These are phyloP conservation scores for Termitomyces sp. DNA, from an alignment of 768 basidiomycete species.

Conservation along the genomic window DNA sequence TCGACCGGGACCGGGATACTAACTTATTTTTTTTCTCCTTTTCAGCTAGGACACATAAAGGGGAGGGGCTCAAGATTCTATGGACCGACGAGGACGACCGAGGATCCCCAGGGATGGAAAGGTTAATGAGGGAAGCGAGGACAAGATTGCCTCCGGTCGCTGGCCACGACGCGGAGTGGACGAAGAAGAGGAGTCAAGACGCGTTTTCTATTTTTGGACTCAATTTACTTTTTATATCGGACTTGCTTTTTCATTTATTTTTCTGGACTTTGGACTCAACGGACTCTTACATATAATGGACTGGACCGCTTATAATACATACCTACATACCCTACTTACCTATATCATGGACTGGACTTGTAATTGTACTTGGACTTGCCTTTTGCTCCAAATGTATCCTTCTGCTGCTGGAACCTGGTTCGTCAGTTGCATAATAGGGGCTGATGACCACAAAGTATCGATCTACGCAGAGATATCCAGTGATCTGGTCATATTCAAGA, in stretches of 20 bases:
- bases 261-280: neutral
- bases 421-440: neutral
- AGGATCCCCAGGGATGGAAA: slow-evolving; percentile 4
- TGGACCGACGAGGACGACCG: neutral
- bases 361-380: neutral
- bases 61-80: neutral
- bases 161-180: slow-evolving; percentile 9
- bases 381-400: neutral
- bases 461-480: slow-evolving; percentile 25
- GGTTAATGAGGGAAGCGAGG: neutral
- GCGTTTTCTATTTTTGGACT: neutral
- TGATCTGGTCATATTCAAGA: slow-evolving; percentile 43
- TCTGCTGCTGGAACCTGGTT: neutral
- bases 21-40: neutral
- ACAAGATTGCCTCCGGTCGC: slow-evolving; percentile 9
- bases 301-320: neutral
- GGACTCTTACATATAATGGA: neutral
- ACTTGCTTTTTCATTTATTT: too few relatives aligned
- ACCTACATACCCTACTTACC: neutral
- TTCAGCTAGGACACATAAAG: neutral
- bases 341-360: neutral
- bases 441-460: too few relatives aligned
- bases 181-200: slow-evolving; percentile 4
- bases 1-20: neutral
- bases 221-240: neutral